Conservation (phyloP, 768 basidiomycete species). For the Suillus lakei region DNA sequence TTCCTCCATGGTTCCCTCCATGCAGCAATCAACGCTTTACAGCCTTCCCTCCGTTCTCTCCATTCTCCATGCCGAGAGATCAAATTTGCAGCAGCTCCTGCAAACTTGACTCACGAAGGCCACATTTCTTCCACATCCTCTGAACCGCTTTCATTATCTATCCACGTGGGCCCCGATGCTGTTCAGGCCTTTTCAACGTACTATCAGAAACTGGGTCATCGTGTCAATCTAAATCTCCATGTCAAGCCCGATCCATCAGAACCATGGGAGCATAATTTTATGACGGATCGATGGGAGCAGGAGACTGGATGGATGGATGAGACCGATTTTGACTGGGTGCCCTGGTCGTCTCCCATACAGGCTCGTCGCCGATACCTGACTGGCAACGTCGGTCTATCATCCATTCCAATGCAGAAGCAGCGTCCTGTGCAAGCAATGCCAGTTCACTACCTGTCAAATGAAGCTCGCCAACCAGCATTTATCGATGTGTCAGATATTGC, state of each 20-base stretch:
- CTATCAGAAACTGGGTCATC: neutral
- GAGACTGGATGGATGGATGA: neutral
- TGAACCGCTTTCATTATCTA: conserved; percentile 2
- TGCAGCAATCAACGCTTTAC: too few relatives aligned
- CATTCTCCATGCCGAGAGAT: neutral
- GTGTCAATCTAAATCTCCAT: neutral
- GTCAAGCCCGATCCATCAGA: conserved; percentile 7
- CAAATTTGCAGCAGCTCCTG: conserved; percentile 13
- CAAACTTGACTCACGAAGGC: neutral
- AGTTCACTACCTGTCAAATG: conserved; percentile 25
- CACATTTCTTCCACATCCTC: conserved; percentile 3
- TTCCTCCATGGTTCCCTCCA: too few relatives aligned
- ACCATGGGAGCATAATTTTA: conserved; percentile 20
- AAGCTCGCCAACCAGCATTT: conserved; percentile 23
- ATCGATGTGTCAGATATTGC: conserved; percentile 13
- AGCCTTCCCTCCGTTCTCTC: too few relatives aligned
- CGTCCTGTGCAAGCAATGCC: neutral
- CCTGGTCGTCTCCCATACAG: conserved; percentile 11
- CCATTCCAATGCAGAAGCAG: conserved; percentile 1
- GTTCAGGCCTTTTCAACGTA: conserved; percentile 1
- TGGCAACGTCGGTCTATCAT: conserved; percentile 7
- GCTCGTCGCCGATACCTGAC: neutral
- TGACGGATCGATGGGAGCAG: too few relatives aligned
- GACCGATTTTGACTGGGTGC: conserved; percentile 11
- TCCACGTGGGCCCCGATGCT: neutral